Base-by-base conservation (phyloP, 1,139 yeast species). In the Suhomyces choctaworum region DNA sequence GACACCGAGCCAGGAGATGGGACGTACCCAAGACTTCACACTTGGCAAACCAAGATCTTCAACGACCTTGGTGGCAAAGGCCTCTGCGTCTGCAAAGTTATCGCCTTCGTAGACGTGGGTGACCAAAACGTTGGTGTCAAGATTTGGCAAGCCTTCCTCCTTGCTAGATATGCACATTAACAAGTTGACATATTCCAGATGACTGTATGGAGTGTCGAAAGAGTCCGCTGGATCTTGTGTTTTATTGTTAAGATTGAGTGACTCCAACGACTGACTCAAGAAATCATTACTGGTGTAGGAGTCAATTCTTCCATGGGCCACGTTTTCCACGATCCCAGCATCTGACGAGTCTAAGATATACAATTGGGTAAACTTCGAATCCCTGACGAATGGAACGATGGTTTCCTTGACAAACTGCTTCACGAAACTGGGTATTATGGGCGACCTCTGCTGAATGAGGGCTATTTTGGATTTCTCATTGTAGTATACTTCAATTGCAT, bases 61-160 rank as follows among this genome's bases (percentile, higher is more conserved):
- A 21, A 54, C 56, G 25, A 68, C 54, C 28, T 61, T 58, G 6
- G 48, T 47, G 4, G 87, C 84, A 42, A 85, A 62, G 9, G 60
- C 51, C 36, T 68, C 70, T 1, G 95, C 95, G 55, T 89, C 97
- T 16, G 63, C 58, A 31, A 82, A 76, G 56, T 90, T 90, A 58
- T 89, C 97, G 20, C 97, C 97, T 56, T 90, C 97, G 53, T 86
- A 88, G 2, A 82, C 94, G 53, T 71, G 81, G 13, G 78, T 66
- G 13, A 68, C 67, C 25, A 73, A 44, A 2, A 64, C 58, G 23
- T 40, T 47, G 14, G 54, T 39, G 12, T 51, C 51, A 16, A 49
- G 32, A 26, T 37, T 42, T 7, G 47, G 33, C 4, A 25, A 16
- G 9, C 31, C 34, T 10, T 32, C 30, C 7, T 26, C 22, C 8